Base-by-base conservation (phyloP, 805 yeast genomes). In the Saccharomycopsis fibuligera region DNA sequence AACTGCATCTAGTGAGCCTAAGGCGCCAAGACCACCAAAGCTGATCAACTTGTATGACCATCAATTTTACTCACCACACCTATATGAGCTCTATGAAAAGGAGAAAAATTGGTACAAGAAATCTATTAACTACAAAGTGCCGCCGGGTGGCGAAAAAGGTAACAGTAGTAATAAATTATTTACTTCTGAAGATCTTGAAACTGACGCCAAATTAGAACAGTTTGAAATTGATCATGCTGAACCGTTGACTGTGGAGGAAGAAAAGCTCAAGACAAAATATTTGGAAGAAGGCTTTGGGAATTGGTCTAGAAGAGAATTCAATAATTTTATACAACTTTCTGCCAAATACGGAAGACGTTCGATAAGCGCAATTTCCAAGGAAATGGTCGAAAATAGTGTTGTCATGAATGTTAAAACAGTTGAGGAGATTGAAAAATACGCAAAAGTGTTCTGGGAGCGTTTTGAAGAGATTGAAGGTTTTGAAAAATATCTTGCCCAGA, bases 271-370 rank as follows among this genome's bases (percentile, higher is more conserved):
- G 61, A 74, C 70, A 41, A 75, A 81, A 37, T 64, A 80, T 45
- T 68, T 83, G 46, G 61, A 64, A 12, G 75, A 81, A 56, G 98
- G 97, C 0, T 91, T 76, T 62, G 66, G 79, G 44, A 79, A 81
- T 61, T 90, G 96, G 96, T 79, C 82, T 48, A 76, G 96, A 62
- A 75, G 91, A 49, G 98, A 93, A 58, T 91, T 91, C 61, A 79
- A 80, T 53, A 86, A 85, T 53, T 89, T 89, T 60, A 79, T 93
- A 44, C 78, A 78, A 44, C 68, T 81, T 37, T 76, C 81, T 61
- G 83, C 84, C 9, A 86, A 86, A 62, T 78, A 83, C 62, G 98
- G 99, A 8, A 75, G 96, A 48, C 79, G 86, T 55, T 76, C 86
- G 22, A 66, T 86, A 44, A 71, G 72, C 33, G 75, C 77, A 2